Conservation (phyloP, 2,329 filamentous ascomycete genomes). For the Alternaria sp. region DNA sequence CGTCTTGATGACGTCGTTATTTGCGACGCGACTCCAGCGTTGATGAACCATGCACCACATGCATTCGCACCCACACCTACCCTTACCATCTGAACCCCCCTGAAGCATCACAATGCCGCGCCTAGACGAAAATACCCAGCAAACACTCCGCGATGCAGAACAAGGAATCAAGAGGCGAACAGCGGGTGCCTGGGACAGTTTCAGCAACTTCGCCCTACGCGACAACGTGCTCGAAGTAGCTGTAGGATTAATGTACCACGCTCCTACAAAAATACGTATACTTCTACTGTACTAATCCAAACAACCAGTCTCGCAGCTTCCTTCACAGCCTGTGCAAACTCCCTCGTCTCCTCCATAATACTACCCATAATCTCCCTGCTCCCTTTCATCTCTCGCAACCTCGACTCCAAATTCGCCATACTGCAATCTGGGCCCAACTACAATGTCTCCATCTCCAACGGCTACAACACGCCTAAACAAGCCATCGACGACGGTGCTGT, state of each 20-base stretch:
- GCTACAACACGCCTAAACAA: constrained; percentile 75
- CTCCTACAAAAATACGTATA: background rate
- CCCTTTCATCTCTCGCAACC: constrained; percentile 73
- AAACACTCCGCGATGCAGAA: constrained; percentile 59
- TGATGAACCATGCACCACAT: background rate
- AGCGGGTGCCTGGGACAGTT: constrained; percentile 66
- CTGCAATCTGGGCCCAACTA: constrained; percentile 64
- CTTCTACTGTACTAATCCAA: background rate
- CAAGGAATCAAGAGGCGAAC: constrained; percentile 55
- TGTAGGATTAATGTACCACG: constrained; percentile 73
- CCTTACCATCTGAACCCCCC: background rate
- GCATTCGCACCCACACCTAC: background rate
- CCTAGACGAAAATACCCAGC: constrained; percentile 44
- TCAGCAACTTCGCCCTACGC: constrained; percentile 75
- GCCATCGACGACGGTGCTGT: constrained; percentile 76
- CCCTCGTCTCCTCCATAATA: constrained; percentile 74
- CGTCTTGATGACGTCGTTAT: constrained; percentile 12
- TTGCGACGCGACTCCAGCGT: background rate
- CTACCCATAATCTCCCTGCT: constrained; percentile 74
- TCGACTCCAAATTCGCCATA: constrained; percentile 78
- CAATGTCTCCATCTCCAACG: constrained; percentile 51
- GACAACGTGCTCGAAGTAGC: constrained; percentile 80
- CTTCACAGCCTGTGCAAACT: constrained; percentile 76
- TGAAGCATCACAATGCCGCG: constrained; percentile 34
- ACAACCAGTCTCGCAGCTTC: constrained; percentile 68